Evolutionary conservation across 208 protist genomes (phyloP), one percentile per base, ranked within the genome.

Genomic region (Naegleria lovaniensis): DNA sequence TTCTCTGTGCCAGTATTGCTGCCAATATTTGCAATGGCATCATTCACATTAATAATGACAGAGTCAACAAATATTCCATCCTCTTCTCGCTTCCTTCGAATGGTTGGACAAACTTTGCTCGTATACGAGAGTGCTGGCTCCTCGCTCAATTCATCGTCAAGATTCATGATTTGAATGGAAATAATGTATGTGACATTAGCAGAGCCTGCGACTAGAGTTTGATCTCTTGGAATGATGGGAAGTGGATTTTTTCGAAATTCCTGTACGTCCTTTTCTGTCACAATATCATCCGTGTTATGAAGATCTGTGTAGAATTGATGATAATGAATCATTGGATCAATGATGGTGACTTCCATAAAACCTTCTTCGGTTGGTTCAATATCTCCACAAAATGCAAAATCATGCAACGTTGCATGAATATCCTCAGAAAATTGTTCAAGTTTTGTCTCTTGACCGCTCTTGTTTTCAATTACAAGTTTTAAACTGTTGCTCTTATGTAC

Each of bases 241-340:
- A 85, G 9, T 13, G 67, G 67, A 79, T 79, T 79, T 9, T 29
- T 36, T 36, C 29, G 16, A 79, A 79, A 79, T 79, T 79, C 67
- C 36, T 36, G 3, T 6, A 79, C n/a, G 9, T 79, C 67, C n/a
- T 33, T 79, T 36, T 79, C 67, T 36, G 67, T 79, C 7, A 79
- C 29, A 36, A 85, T 48, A 25, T 48, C 39, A 19, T 85, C 39
- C 0, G 83, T 33, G 11, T 85, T 85, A 13, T 85, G 29, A n/a
- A 85, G 7, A 43, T 85, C 83, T 29, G 83, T 85, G n/a, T 51
- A 85, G 11, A 85, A 85, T 33, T 51, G 33, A 15, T 85, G 83
- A 43, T 85, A 48, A 85, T 39, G 40, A 38, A 88, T 88, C 41
- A 88, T 51, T 88, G 85, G 85, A 36, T 88, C 85, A n/a, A 88